Percentiles rank a stretch among this genome's conserved stretches.
These are phyloP conservation scores for Zea mays DNA, from an alignment of 176 grass and related monocot species.

Conservation along the genomic window Zm-B73-REFERENCE-NAM-5.0 NC_050103.1:124156001-124156500, in stretches of 20 bases:
- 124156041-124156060: slow-evolving; percentile 13
- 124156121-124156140: slow-evolving; percentile 68
- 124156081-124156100: slow-evolving; percentile 2
- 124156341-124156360: not conserved
- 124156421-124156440: no score
- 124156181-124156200: slow-evolving; percentile 39
- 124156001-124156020: slow-evolving; percentile 15
- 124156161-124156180: slow-evolving; percentile 59
- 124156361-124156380: not conserved
- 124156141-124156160: slow-evolving; percentile 64
- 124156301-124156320: not conserved
- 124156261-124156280: not conserved
- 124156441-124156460: no score
- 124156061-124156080: not conserved
- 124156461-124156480: not conserved
- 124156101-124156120: slow-evolving; percentile 57
- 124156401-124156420: no score
- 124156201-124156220: not conserved
- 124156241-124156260: not conserved
- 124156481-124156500: no score
- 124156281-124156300: not conserved
- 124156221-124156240: not conserved
- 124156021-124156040: slow-evolving; percentile 23
- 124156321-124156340: not conserved
- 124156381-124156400: not conserved